phyloP scores from a whole-genome alignment of 169 alveolate genomes.

The Eimeria zaria region DNA sequence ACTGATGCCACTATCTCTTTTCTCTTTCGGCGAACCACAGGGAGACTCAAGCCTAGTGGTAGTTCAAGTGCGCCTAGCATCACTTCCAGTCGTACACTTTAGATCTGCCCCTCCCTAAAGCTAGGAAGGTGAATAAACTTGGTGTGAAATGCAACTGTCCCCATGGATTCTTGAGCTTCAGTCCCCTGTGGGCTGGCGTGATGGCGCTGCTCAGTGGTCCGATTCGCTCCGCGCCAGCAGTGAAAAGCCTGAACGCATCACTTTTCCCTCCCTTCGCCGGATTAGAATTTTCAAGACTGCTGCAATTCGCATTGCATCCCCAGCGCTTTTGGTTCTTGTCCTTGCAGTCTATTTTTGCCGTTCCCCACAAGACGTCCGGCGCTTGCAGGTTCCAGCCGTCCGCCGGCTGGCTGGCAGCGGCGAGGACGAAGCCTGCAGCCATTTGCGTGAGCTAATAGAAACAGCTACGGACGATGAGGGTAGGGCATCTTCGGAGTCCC shows the following conservation, averaged over 20 bases:
- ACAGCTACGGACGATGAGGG: background rate
- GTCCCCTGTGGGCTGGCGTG: background rate
- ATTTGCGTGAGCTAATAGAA: background rate
- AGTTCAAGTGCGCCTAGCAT: background rate
- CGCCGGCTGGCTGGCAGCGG: constrained; percentile 5
- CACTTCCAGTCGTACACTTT: background rate
- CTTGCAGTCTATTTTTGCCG: background rate
- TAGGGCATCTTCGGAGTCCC: background rate
- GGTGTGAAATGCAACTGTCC: background rate
- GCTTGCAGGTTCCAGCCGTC: background rate
- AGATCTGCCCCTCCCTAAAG: background rate
- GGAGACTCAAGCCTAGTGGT: too few species aligned
- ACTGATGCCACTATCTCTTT: too few species aligned
- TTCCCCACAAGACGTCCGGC: background rate
- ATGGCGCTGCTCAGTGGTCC: background rate
- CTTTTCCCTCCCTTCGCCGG: background rate
- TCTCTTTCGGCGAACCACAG: too few species aligned
- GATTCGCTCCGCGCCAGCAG: background rate
- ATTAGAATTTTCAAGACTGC: background rate
- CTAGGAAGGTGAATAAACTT: background rate
- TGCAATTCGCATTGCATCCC: background rate
- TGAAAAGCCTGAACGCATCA: background rate
- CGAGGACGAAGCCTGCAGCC: background rate
- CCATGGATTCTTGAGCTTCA: background rate
- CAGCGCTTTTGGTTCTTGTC: background rate